Evolutionary conservation across 2,329 filamentous ascomycete genomes (phyloP), one percentile per base, ranked within the genome.

Genomic region (Moelleriella libera): DNA sequence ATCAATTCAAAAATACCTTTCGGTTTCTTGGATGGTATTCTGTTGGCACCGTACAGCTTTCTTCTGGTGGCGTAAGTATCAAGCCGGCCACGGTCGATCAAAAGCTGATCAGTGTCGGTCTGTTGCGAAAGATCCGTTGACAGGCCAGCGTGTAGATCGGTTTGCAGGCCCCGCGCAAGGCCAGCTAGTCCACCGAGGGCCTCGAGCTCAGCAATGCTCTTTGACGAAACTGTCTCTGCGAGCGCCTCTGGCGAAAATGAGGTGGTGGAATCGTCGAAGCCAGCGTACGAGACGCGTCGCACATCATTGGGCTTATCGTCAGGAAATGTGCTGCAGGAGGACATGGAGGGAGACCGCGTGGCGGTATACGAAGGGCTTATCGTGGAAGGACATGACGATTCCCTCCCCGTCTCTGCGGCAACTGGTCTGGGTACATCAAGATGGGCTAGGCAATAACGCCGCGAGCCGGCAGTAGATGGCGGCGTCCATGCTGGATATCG

Each of bases 201-300:
- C 34, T 47, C 32, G 11, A 47, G 46, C 34, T 47, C 46, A n/a
- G 46, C 46, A 7, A 47, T 47, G 14, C 46, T 45, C 34, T 41
- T 47, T 9, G 42, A 47, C 8, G 32, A 14, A n/a, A 47, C 12
- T 8, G 34, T 47, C n/a, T 41, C 46, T 6, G 46, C 42, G 11
- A 44, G 30, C 5, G 46, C 32, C n/a, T 41, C n/a, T 21, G 34
- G 42, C 5, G 46, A 44, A 6, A 44, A 10, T 37, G n/a, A 7
- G 28, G 43, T 40, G 5, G 46, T 32, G n/a, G 11, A 21, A n/a
- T 44, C 46, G 5, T 6, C 14, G 11, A 39, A 11, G 6, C 21
- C 30, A 7, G 46, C 9, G n/a, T 41, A 32, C 5, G 34, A 41
- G n/a, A 31, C 32, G 6, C 46, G 46, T 12, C 46, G 28, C 28